Percentiles rank a stretch among this genome's conserved stretches.
These are phyloP conservation scores for Colletotrichum cordylinicola DNA, from an alignment of 2,329 filamentous ascomycete species.

Conservation along the genomic window DNA sequence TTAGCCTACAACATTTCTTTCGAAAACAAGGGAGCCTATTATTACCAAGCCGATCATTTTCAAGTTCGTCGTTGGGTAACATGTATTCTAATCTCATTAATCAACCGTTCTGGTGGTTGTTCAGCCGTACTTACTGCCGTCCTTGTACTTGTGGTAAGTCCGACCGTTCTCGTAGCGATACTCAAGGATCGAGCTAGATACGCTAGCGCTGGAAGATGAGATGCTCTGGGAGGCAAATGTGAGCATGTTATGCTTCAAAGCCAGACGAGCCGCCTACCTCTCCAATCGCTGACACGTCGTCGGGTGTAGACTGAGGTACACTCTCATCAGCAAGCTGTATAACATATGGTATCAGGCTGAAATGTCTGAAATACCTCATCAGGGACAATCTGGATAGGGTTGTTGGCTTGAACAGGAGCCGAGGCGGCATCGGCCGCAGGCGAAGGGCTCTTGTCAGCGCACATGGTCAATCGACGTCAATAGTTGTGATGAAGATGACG, in stretches of 20 bases:
- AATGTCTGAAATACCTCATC: neutral
- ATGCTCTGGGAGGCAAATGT: neutral
- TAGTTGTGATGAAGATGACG: neutral
- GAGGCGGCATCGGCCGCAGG: neutral
- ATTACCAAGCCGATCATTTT: constrained; percentile 16
- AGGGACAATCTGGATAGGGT: neutral
- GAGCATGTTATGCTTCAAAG: neutral
- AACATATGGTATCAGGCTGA: neutral
- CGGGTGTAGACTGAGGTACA: neutral
- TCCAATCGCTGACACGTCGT: neutral
- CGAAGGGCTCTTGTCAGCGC: neutral
- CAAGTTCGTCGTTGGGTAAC: constrained; percentile 1
- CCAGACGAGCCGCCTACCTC: neutral
- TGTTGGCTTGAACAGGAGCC: neutral
- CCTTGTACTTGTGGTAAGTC: constrained; percentile 4
- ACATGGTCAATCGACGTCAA: neutral
- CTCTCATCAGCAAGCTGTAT: neutral
- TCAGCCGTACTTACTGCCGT: neutral
- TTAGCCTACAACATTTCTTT: neutral
- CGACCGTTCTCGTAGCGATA: neutral
- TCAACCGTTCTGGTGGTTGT: neutral
- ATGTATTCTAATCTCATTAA: neutral
- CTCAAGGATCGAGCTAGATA: constrained; percentile 34
- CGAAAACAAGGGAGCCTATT: neutral
- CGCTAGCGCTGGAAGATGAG: constrained; percentile 21